Percentiles rank a stretch among this genome's conserved stretches.
Evolutionary conservation across 2,329 filamentous ascomycete genomes (phyloP).

Genomic region (Domatiomyces globalis): DNA sequence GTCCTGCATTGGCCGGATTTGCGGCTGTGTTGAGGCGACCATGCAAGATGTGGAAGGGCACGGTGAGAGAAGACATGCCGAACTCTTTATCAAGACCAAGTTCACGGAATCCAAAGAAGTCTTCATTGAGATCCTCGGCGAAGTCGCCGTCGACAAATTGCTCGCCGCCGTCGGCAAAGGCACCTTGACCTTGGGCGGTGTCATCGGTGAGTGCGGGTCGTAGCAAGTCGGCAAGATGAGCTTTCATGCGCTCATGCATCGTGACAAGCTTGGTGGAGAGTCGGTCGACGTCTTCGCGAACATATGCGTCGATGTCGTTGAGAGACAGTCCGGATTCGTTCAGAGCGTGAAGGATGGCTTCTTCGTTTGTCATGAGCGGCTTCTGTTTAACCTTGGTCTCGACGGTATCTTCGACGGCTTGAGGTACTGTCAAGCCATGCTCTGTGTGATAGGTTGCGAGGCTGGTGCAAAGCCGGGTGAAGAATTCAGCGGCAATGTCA

Average conservation of each 20-base stretch:
- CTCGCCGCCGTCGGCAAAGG: slow-evolving; percentile 92
- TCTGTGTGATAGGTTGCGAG: slow-evolving; percentile 72
- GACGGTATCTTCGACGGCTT: slow-evolving; percentile 7
- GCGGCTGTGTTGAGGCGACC: slow-evolving; percentile 66
- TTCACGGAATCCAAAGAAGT: slow-evolving; percentile 97
- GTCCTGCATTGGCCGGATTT: slow-evolving; percentile 32
- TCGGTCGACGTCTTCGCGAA: slow-evolving; percentile 85
- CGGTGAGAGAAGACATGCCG: slow-evolving; percentile 71
- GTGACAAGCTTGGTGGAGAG: slow-evolving; percentile 62
- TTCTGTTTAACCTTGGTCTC: slow-evolving; percentile 35
- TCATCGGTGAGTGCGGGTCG: slow-evolving; percentile 74
- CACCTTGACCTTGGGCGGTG: slow-evolving; percentile 68
- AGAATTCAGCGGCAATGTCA: slow-evolving; percentile 79
- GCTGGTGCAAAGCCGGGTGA: slow-evolving; percentile 65
- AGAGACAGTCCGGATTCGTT: slow-evolving; percentile 73
- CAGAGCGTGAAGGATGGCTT: slow-evolving; percentile 74
- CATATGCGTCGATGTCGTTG: slow-evolving; percentile 68
- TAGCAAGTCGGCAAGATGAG: slow-evolving; percentile 80
- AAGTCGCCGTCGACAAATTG: slow-evolving; percentile 96
- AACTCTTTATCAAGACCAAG: slow-evolving; percentile 85
- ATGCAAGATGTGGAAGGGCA: slow-evolving; percentile 86
- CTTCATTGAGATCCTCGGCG: slow-evolving; percentile 91
- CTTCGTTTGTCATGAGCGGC: slow-evolving; percentile 64
- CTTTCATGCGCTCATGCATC: slow-evolving; percentile 90
- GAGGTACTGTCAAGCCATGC: slow-evolving; percentile 53